Percentiles rank a stretch among this genome's conserved stretches.
Evolutionary conservation across 176 grass and related monocot genomes (phyloP).

Genomic region (Triticum urartu): DNA sequence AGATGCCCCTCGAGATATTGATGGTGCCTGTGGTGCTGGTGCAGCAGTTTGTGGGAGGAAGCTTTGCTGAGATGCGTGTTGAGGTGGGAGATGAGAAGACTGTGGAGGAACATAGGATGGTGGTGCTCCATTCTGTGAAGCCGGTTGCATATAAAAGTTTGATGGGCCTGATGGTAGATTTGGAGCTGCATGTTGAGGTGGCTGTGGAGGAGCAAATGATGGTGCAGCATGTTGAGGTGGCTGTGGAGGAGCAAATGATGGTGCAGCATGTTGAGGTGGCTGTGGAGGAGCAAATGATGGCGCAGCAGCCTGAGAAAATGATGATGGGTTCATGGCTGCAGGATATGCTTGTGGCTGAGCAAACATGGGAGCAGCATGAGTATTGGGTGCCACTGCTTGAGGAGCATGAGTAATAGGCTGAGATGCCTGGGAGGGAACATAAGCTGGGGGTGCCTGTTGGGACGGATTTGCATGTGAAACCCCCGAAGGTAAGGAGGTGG

Average conservation of each 20-base stretch:
- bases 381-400: constrained; percentile 27
- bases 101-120: constrained; percentile 37
- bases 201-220: too few relatives aligned
- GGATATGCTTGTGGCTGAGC: constrained; percentile 36
- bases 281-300: constrained; percentile 39
- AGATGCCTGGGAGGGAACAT: constrained; percentile 29
- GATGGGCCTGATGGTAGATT: constrained; percentile 25
- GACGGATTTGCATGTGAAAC: constrained; percentile 22
- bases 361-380: constrained; percentile 27
- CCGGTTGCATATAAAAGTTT: constrained; percentile 29
- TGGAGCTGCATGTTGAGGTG: too few relatives aligned
- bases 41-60: constrained; percentile 30
- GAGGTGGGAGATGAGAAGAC: constrained; percentile 36
- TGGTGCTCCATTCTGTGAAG: constrained; percentile 41
- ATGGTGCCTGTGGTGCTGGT: constrained; percentile 26
- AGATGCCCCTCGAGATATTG: constrained; percentile 46
- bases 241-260: too few relatives aligned
- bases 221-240: too few relatives aligned
- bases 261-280: constrained; percentile 1
- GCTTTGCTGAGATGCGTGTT: constrained; percentile 42
- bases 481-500: constrained; percentile 30
- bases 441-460: constrained; percentile 29
- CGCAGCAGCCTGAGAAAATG: constrained; percentile 24
- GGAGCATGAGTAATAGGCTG: constrained; percentile 35
- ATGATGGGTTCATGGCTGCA: constrained; percentile 21